Conservation (phyloP, 2,329 filamentous ascomycete species). For the Teratosphaeria destructans region DNA sequence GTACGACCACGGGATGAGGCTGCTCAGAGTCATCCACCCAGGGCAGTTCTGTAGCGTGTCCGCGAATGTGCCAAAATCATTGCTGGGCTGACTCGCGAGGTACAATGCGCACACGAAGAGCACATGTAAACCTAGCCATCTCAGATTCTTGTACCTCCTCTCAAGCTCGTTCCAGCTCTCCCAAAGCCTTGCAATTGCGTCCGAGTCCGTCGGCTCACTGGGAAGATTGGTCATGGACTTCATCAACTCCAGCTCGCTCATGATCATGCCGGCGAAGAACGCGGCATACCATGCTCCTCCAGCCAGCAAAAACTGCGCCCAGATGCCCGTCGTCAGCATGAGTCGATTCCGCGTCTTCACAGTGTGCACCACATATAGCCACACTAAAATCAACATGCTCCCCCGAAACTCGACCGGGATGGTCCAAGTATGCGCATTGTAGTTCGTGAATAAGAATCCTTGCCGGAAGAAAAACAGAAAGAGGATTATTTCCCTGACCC, state of each 20-base stretch:
- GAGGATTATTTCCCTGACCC: constrained; percentile 50
- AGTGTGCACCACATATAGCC: constrained; percentile 41
- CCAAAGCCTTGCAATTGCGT: constrained; percentile 10
- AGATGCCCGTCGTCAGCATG: constrained; percentile 9
- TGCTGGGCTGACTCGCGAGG: constrained; percentile 14
- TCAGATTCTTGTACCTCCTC: constrained; percentile 4
- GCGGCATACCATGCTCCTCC: constrained; percentile 48
- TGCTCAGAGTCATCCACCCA: constrained; percentile 13
- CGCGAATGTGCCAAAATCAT: constrained; percentile 8
- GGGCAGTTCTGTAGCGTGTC: constrained; percentile 12
- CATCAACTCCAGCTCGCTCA: constrained; percentile 52
- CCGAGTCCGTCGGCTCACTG: constrained; percentile 21
- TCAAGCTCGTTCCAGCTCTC: constrained; percentile 1
- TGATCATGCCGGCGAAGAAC: constrained; percentile 51
- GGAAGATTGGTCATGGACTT: constrained; percentile 51
- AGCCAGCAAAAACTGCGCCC: constrained; percentile 8
- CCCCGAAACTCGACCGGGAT: constrained; percentile 55
- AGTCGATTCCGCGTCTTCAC: constrained; percentile 10
- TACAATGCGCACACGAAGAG: constrained; percentile 13
- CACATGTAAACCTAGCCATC: constrained; percentile 8
- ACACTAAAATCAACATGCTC: constrained; percentile 52
- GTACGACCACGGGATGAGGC: constrained; percentile 14
- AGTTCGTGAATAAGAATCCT: constrained; percentile 16
- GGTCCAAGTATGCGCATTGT: constrained; percentile 39
- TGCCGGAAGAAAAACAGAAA: constrained; percentile 56